These are phyloP conservation scores for Neurospora sp. DNA, from an alignment of 2,329 filamentous ascomycete genomes.

Conservation along the genomic window DNA sequence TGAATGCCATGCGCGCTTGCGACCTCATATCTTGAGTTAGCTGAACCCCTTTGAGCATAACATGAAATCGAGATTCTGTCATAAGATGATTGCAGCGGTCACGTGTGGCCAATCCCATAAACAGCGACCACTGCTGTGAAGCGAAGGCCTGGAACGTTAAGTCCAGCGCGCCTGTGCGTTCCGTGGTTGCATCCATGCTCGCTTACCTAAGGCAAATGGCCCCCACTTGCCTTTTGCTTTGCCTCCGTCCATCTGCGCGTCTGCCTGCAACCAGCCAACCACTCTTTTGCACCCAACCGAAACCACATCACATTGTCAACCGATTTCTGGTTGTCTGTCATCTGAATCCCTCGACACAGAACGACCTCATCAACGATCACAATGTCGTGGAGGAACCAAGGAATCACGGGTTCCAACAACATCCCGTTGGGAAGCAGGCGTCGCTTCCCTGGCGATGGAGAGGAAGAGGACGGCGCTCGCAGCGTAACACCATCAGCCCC, in stretches of 20 bases:
- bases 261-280: neutral
- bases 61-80: neutral
- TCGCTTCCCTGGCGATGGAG: slow-evolving; percentile 58
- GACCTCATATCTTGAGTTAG: neutral
- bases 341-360: neutral
- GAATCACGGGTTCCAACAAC: slow-evolving; percentile 97
- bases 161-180: neutral
- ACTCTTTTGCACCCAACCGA: neutral
- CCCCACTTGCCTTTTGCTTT: neutral
- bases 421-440: slow-evolving; percentile 82
- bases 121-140: neutral
- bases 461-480: slow-evolving; percentile 9
- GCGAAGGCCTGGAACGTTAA: neutral
- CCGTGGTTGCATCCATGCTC: neutral
- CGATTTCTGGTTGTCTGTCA: neutral
- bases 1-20: neutral
- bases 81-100: neutral
- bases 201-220: neutral
- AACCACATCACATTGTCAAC: neutral
- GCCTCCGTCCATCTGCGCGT: neutral
- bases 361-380: slow-evolving; percentile 15
- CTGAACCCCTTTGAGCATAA: neutral
- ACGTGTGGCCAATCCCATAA: neutral
- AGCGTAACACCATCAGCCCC: slow-evolving; percentile 5
- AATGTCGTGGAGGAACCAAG: slow-evolving; percentile 63